phyloP scores from a whole-genome alignment of 2,329 filamentous ascomycete species.

The Stachybotrys elegans region DNA sequence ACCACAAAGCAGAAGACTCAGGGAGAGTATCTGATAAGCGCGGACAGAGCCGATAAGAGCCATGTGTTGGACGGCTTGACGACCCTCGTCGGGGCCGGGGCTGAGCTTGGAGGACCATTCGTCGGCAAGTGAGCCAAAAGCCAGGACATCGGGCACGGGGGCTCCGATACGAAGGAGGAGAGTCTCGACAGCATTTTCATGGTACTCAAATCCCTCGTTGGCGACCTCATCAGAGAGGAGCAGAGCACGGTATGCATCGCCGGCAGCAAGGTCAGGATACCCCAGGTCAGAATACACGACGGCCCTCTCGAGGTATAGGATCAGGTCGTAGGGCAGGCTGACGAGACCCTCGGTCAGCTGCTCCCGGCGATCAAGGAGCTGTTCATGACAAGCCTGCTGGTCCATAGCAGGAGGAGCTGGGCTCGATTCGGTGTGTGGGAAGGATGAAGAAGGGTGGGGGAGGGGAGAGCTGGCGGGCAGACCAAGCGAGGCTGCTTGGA shows the following conservation, averaged over 20 bases:
- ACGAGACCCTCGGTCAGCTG: constrained; percentile 51
- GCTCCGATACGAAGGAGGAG: constrained; percentile 31
- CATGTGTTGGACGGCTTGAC: constrained; percentile 32
- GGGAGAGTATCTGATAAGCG: constrained; percentile 54
- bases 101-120: constrained; percentile 26
- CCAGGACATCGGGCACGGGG: constrained; percentile 39
- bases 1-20: constrained; percentile 57
- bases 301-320: constrained; percentile 66
- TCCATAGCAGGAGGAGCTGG: no score
- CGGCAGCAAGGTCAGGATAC: constrained; percentile 85
- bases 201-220: constrained; percentile 78
- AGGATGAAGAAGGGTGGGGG: no score
- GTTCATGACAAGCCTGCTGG: constrained; percentile 30
- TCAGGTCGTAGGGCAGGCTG: constrained; percentile 52
- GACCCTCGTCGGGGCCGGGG: constrained; percentile 26
- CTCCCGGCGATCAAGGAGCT: constrained; percentile 49
- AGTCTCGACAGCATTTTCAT: constrained; percentile 58
- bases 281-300: constrained; percentile 66
- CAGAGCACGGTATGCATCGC: constrained; percentile 88
- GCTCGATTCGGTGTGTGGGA: no score
- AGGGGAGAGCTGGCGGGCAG: no score
- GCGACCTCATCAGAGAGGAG: constrained; percentile 75
- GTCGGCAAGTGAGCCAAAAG: constrained; percentile 35
- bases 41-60: constrained; percentile 47
- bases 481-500: no score